phyloP scores from a whole-genome alignment of 495 filamentous ascomycete species.

The Rhizodiscina lignyota region DNA sequence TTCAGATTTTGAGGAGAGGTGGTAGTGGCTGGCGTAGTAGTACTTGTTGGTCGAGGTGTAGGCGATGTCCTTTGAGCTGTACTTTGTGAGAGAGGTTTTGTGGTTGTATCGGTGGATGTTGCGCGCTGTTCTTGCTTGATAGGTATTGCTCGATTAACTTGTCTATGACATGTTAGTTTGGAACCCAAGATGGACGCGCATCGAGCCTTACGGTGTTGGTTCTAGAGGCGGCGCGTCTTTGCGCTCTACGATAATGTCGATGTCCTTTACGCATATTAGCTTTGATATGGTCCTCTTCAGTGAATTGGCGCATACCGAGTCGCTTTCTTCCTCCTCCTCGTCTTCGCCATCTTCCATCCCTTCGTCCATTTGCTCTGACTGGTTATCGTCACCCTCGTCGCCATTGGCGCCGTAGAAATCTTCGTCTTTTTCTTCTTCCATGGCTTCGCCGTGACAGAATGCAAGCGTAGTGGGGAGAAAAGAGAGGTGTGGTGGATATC shows the following conservation, averaged over 20 bases:
- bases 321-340: conserved; percentile 53
- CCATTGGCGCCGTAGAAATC: conserved; percentile 14
- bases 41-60: conserved; percentile 3
- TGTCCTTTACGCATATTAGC: conserved; percentile 39
- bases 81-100: conserved; percentile 10
- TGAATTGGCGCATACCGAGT: conserved; percentile 7
- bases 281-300: conserved; percentile 1
- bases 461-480: too few relatives aligned
- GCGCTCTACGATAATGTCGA: conserved; percentile 84
- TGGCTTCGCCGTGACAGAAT: too few relatives aligned
- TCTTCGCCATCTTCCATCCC: conserved; percentile 47
- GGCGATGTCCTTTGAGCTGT: conserved; percentile 1
- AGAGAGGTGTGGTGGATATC: too few relatives aligned
- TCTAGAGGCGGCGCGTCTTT: conserved; percentile 63
- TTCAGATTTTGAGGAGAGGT: conserved; percentile 25
- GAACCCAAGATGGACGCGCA: conserved; percentile 16
- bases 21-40: conserved; percentile 1
- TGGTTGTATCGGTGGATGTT: neutral
- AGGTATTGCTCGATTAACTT: too few relatives aligned
- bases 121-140: too few relatives aligned
- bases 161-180: too few relatives aligned
- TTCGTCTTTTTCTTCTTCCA: conserved; percentile 20
- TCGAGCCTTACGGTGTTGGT: conserved; percentile 38
- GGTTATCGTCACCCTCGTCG: conserved; percentile 10
- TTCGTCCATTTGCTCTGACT: conserved; percentile 14